Evolutionary conservation across 2,329 filamentous ascomycete species (phyloP).

Genomic region (Cladosporium cucumerinum): DNA sequence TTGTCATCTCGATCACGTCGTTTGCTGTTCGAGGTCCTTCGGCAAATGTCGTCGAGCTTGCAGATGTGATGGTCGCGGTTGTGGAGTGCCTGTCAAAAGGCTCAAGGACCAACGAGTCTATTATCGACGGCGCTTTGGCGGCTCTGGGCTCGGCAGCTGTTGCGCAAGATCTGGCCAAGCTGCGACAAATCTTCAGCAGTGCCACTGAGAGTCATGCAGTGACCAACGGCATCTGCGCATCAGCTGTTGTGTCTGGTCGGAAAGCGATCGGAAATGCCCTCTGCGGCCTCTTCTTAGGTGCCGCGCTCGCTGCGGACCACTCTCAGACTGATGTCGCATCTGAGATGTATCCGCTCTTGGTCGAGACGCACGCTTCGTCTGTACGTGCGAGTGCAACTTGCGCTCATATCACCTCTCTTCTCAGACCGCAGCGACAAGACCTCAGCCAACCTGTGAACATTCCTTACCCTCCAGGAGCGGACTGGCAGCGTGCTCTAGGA

Average conservation of each 20-base stretch:
- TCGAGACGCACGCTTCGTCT: conserved; percentile 3
- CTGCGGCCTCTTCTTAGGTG: background rate
- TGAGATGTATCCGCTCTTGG: conserved; percentile 11
- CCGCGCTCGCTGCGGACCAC: conserved; percentile 14
- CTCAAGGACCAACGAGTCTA: conserved; percentile 4
- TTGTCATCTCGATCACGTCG: background rate
- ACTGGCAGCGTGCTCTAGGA: conserved; percentile 51
- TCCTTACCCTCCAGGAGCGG: conserved; percentile 14
- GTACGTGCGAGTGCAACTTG: background rate
- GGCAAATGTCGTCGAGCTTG: background rate
- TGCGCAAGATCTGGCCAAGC: background rate
- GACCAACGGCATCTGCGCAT: background rate
- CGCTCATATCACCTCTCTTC: background rate
- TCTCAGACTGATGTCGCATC: conserved; percentile 7
- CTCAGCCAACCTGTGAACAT: background rate
- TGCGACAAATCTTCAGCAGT: background rate
- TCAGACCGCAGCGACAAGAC: background rate
- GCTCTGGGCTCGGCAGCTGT: conserved; percentile 11
- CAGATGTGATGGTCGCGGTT: background rate
- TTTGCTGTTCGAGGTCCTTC: background rate
- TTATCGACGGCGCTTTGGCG: conserved; percentile 2
- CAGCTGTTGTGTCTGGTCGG: background rate
- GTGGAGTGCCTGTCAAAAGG: background rate
- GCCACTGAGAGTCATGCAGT: background rate
- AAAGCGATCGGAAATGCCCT: background rate